Evolutionary conservation across 371 early-diverging fungal genomes (phyloP).

Genomic region (Circinella umbellata): DNA sequence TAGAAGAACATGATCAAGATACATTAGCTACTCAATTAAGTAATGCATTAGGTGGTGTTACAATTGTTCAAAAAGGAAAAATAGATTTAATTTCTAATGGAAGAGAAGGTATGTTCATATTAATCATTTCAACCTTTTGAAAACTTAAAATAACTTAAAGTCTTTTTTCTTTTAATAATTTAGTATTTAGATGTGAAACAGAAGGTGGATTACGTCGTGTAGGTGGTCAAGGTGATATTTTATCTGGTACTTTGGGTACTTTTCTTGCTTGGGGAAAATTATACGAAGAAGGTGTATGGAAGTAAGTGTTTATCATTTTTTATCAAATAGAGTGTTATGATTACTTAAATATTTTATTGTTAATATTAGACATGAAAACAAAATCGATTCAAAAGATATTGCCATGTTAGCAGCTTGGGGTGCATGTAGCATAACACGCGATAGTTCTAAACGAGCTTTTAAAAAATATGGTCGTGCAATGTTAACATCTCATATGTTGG

Average conservation of each 20-base stretch:
- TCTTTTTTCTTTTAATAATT: too few species aligned
- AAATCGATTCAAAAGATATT: conserved; percentile 51
- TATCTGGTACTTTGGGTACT: conserved; percentile 87
- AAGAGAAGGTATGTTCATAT: conserved; percentile 45
- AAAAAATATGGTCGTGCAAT: conserved; percentile 73
- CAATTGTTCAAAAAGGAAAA: conserved; percentile 87
- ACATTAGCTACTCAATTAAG: conserved; percentile 51
- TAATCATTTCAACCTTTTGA: too few species aligned
- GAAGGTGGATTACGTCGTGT: conserved; percentile 87
- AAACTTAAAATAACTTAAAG: too few species aligned
- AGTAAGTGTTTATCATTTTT: conserved; percentile 37
- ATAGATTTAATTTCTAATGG: conserved; percentile 85
- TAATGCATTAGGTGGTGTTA: conserved; percentile 66
- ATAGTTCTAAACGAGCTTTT: conserved; percentile 72
- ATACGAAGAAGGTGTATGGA: conserved; percentile 66
- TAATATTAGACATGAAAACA: conserved; percentile 38
- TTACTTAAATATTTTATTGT: too few species aligned
- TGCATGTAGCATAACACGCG: conserved; percentile 70
- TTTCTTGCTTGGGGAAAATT: conserved; percentile 87
- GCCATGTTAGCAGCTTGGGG: conserved; percentile 75
- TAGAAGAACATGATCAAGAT: conserved; percentile 37
- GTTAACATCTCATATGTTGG: conserved; percentile 76
- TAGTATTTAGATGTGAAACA: conserved; percentile 64
- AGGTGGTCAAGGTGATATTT: conserved; percentile 99
- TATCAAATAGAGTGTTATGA: too few species aligned